These are phyloP conservation scores for Crucibulum parvulum DNA, from an alignment of 1,284 basidiomycete genomes.

Conservation along the genomic window DNA sequence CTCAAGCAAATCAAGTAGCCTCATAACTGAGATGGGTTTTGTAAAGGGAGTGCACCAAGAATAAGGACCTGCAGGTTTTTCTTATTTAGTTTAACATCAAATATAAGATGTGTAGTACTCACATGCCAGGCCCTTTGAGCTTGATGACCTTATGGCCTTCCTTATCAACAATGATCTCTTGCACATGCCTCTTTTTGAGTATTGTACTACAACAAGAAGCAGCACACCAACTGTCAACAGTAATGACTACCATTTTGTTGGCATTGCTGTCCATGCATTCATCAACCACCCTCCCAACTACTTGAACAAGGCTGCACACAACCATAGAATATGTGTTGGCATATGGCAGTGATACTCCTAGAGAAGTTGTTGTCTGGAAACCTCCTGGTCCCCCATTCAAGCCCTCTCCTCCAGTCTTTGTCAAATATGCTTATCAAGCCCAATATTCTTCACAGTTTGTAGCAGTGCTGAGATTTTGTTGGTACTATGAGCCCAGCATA, in stretches of 20 bases:
- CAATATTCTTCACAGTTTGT: slow-evolving; percentile 49
- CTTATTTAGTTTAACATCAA: slow-evolving; percentile 5
- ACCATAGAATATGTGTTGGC: slow-evolving; percentile 20
- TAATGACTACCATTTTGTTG: slow-evolving; percentile 95
- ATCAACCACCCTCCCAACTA: no score
- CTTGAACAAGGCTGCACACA: slow-evolving; percentile 52
- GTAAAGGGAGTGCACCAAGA: slow-evolving; percentile 92
- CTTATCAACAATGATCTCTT: slow-evolving; percentile 78
- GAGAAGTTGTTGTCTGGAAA: slow-evolving; percentile 30
- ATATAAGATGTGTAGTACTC: slow-evolving; percentile 33
- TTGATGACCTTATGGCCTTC: slow-evolving; percentile 75
- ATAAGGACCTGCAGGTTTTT: slow-evolving; percentile 81
- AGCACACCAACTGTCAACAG: slow-evolving; percentile 92
- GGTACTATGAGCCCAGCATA: slow-evolving; percentile 55
- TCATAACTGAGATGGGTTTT: slow-evolving; percentile 95
- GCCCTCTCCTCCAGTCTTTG: slow-evolving; percentile 38
- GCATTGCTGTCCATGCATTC: slow-evolving; percentile 90
- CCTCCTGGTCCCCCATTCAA: slow-evolving; percentile 23
- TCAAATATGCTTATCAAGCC: slow-evolving; percentile 52
- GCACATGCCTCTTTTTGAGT: slow-evolving; percentile 62
- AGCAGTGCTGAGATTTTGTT: slow-evolving; percentile 57
- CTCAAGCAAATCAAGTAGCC: slow-evolving; percentile 91
- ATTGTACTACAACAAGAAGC: slow-evolving; percentile 85
- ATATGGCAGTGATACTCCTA: slow-evolving; percentile 53
- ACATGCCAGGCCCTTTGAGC: slow-evolving; percentile 94